Conservation (phyloP, 208 protist genomes). For the Naegleria gruberi region DNA sequence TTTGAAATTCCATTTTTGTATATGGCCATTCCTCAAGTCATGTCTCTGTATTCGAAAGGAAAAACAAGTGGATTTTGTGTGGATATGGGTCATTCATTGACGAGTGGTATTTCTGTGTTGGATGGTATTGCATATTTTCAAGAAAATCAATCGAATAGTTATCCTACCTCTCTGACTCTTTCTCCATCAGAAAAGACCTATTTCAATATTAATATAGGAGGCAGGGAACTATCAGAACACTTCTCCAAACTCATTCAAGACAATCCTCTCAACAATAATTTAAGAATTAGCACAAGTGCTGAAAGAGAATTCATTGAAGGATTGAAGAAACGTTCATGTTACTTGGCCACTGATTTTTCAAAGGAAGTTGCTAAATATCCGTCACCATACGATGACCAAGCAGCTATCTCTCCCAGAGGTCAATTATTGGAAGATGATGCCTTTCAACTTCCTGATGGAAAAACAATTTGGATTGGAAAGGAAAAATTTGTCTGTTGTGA, state of each 20-base stretch:
- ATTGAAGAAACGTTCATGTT: slow-evolving; percentile 56
- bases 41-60: slow-evolving; percentile 26
- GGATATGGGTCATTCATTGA: background rate
- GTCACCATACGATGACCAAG: too few species aligned
- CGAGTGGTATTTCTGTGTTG: background rate
- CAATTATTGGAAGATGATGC: background rate
- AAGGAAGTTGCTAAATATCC: background rate
- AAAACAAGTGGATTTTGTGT: background rate
- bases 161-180: too few species aligned
- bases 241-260: slow-evolving; percentile 58
- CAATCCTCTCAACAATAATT: background rate
- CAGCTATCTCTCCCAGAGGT: too few species aligned
- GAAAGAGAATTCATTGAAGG: background rate
- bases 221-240: slow-evolving; percentile 86
- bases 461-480: slow-evolving; percentile 70
- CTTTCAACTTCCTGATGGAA: slow-evolving; percentile 46
- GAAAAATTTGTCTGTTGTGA: slow-evolving; percentile 86
- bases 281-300: slow-evolving; percentile 50
- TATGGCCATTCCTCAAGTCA: slow-evolving; percentile 13
- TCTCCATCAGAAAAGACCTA: background rate
- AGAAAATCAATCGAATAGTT: too few species aligned
- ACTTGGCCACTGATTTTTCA: slow-evolving; percentile 57
- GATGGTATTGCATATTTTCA: background rate
- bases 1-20: slow-evolving; percentile 19
- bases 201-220: slow-evolving; percentile 49